A percentile compares a stretch with the other conserved stretches of the same genome.
phyloP scores from a whole-genome alignment of 192 early-diverging fungal genomes.

The Backusella parvicylindrica region DNA sequence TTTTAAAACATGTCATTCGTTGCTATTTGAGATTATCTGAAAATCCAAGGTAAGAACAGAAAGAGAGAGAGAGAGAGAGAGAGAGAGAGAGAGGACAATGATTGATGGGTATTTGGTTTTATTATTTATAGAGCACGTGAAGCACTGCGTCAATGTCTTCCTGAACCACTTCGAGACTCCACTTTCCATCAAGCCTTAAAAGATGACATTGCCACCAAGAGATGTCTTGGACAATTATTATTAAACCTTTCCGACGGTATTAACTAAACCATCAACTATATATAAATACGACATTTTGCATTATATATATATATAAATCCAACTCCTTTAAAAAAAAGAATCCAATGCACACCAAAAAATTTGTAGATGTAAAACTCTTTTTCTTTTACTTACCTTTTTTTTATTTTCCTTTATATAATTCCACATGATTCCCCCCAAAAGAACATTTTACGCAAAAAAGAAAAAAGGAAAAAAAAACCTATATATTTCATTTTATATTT shows the following conservation, averaged over 20 bases:
- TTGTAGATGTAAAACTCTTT: neutral
- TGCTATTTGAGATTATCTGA: constrained; percentile 92
- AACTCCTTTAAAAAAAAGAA: neutral
- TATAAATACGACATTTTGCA: neutral
- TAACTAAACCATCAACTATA: neutral
- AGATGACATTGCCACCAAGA: constrained; percentile 88
- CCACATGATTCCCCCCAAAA: neutral
- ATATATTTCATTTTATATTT: neutral
- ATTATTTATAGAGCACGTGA: constrained; percentile 74
- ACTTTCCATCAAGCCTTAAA: constrained; percentile 84
- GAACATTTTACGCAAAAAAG: neutral
- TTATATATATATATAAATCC: neutral
- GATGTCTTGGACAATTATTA: constrained; percentile 70
- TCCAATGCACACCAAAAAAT: neutral
- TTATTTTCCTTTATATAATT: neutral
- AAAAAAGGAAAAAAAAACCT: neutral
- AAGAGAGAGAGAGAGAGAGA: too few species aligned
- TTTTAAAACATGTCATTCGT: constrained; percentile 92
- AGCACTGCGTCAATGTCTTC: constrained; percentile 86
- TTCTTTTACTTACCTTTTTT: neutral
- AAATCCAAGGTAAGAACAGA: constrained; percentile 61
- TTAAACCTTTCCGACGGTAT: constrained; percentile 51
- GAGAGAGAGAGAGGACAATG: too few species aligned
- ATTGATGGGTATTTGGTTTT: too few species aligned
- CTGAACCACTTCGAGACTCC: constrained; percentile 82